Conservation (phyloP, 148 eudicot species). For the Dysphania ambrosioides region DNA sequence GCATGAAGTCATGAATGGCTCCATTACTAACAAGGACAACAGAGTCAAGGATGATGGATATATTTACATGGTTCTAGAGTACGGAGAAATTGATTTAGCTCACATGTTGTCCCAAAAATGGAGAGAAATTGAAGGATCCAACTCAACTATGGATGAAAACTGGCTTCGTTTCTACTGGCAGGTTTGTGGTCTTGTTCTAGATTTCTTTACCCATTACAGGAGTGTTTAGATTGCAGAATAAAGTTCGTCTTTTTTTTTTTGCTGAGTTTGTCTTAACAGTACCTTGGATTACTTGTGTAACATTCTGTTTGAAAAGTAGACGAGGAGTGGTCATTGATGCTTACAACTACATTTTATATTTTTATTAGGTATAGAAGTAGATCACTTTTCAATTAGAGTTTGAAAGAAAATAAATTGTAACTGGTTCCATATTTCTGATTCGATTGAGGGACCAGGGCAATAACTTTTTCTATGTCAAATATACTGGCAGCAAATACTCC, state of each 20-base stretch:
- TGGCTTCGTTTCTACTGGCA: constrained; percentile 99
- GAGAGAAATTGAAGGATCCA: constrained; percentile 68
- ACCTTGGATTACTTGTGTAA: constrained; percentile 5
- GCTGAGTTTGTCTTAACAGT: background rate
- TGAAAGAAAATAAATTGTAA: constrained; percentile 2
- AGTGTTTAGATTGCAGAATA: background rate
- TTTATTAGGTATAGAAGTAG: background rate
- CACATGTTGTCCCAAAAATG: constrained; percentile 95
- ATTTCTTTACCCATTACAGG: background rate
- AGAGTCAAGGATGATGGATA: constrained; percentile 81
- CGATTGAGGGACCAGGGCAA: constrained; percentile 2
- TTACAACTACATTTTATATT: no score
- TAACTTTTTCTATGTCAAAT: constrained; percentile 21
- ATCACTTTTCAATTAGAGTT: background rate
- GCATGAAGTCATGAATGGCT: constrained; percentile 73
- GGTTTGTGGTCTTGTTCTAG: constrained; percentile 36
- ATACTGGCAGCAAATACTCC: constrained; percentile 78
- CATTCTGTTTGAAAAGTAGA: background rate
- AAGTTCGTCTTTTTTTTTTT: background rate
- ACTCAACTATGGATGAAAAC: constrained; percentile 69
- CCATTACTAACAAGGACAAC: constrained; percentile 62
- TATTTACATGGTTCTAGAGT: constrained; percentile 95
- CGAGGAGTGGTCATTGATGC: background rate
- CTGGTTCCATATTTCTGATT: background rate
- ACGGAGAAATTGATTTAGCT: constrained; percentile 95